Conservation (phyloP, 2,329 filamentous ascomycete genomes). For the Fusarium redolens region DNA sequence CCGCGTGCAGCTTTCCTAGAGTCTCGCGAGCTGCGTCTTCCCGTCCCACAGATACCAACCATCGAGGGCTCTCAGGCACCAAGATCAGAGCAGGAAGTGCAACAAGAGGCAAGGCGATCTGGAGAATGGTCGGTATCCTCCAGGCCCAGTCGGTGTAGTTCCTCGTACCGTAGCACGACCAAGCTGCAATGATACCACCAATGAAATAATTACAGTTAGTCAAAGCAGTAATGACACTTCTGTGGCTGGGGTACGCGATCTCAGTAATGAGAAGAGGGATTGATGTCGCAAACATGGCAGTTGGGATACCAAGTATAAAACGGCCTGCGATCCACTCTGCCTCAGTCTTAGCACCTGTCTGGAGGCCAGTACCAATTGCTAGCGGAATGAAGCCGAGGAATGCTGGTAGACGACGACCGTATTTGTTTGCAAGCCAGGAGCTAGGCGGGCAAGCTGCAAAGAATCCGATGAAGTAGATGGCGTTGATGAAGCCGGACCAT, state of each 20-base stretch:
- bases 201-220: conserved; percentile 20
- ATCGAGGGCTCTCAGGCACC: conserved; percentile 11
- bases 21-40: conserved; percentile 4
- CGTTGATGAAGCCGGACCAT: conserved; percentile 24
- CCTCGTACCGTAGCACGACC: conserved; percentile 11
- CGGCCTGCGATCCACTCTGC: conserved; percentile 14
- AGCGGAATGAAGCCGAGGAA: conserved; percentile 1
- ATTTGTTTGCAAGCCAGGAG: conserved; percentile 20
- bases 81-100: conserved; percentile 11
- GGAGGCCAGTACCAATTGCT: not conserved
- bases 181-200: conserved; percentile 15
- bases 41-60: not conserved
- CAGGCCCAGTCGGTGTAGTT: conserved; percentile 19
- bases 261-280: conserved; percentile 11
- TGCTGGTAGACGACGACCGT: conserved; percentile 6
- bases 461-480: conserved; percentile 17
- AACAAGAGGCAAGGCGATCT: conserved; percentile 1
- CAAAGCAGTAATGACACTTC: conserved; percentile 16
- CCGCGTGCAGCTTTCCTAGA: not conserved
- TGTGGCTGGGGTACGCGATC: conserved; percentile 2
- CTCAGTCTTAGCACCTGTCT: conserved; percentile 6
- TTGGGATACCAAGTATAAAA: conserved; percentile 9
- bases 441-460: not conserved
- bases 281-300: conserved; percentile 16
- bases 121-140: conserved; percentile 1